Percentiles rank a stretch among this genome's conserved stretches.
These are phyloP conservation scores for Psilocybe tampanensis DNA, from an alignment of 768 basidiomycete species.

Conservation along the genomic window DNA sequence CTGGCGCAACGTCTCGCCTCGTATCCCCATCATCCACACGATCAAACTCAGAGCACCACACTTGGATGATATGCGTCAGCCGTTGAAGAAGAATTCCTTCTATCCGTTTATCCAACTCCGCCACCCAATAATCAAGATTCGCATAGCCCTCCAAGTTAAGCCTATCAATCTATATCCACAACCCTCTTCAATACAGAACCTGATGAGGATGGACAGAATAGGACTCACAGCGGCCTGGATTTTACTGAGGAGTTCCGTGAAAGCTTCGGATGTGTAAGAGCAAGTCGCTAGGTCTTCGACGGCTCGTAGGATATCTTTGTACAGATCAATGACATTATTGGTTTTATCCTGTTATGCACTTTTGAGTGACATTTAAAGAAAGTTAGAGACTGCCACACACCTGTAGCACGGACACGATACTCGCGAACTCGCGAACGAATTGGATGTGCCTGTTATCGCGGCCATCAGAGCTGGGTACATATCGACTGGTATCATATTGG, in stretches of 20 bases:
- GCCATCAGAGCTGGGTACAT: slow-evolving; percentile 72
- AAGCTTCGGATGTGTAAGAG: slow-evolving; percentile 81
- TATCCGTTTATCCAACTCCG: slow-evolving; percentile 80
- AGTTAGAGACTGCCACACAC: slow-evolving; percentile 32
- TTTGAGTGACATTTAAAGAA: not conserved
- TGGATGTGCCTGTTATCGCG: slow-evolving; percentile 88
- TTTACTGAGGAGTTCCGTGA: slow-evolving; percentile 73
- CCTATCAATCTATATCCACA: slow-evolving; percentile 71
- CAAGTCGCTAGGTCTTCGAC: slow-evolving; percentile 91
- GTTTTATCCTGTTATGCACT: slow-evolving; percentile 75
- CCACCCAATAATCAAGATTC: slow-evolving; percentile 92
- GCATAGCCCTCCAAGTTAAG: slow-evolving; percentile 96
- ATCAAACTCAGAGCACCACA: slow-evolving; percentile 90
- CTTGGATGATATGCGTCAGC: slow-evolving; percentile 73
- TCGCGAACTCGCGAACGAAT: slow-evolving; percentile 95
- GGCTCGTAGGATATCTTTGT: slow-evolving; percentile 80
- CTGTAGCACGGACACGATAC: slow-evolving; percentile 89
- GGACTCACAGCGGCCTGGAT: slow-evolving; percentile 81
- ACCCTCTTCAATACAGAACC: not conserved
- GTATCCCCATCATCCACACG: slow-evolving; percentile 66
- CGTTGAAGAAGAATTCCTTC: slow-evolving; percentile 79
- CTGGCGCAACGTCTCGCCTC: slow-evolving; percentile 50
- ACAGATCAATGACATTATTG: slow-evolving; percentile 89
- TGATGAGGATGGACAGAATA: not conserved
- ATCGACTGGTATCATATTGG: slow-evolving; percentile 85